A percentile compares a stretch with the other conserved stretches of the same genome.
phyloP scores from a whole-genome alignment of 768 basidiomycete species.

The Paxillus ammoniavirescens region DNA sequence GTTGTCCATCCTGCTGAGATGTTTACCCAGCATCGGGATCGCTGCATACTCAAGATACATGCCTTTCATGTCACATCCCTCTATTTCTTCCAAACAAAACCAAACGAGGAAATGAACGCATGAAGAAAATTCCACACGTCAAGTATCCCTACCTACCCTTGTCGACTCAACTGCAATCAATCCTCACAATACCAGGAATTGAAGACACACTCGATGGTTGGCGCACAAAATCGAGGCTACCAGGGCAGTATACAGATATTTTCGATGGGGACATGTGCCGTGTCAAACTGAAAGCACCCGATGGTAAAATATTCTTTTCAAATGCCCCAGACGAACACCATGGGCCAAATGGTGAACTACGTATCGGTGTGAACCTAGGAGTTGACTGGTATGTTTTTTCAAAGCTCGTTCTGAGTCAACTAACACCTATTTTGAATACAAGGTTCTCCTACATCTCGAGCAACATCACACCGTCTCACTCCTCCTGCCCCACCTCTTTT shows the following conservation, averaged over 20 bases:
- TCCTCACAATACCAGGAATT: no score
- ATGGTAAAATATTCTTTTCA: slow-evolving; percentile 30
- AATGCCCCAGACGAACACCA: slow-evolving; percentile 4
- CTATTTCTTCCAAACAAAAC: no score
- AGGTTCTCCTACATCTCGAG: slow-evolving; percentile 38
- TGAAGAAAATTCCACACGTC: no score
- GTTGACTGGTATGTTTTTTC: slow-evolving; percentile 38
- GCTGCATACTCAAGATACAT: no score
- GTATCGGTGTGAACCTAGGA: slow-evolving; percentile 27
- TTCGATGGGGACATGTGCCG: slow-evolving; percentile 29
- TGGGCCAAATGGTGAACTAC: slow-evolving; percentile 22
- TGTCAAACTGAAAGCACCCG: slow-evolving; percentile 16
- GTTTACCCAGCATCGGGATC: no score
- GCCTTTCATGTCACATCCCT: no score
- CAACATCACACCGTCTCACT: slow-evolving; percentile 34
- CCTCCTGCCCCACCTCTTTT: slow-evolving; percentile 34
- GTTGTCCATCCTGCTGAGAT: no score
- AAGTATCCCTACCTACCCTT: no score
- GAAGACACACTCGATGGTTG: slow-evolving; percentile 15
- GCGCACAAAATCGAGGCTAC: not conserved
- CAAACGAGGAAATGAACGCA: no score
- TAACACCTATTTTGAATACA: not conserved
- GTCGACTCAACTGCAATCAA: no score
- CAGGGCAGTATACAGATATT: slow-evolving; percentile 21
- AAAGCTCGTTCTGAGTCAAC: not conserved